Evolutionary conservation across 495 filamentous ascomycete species (phyloP).

Genomic region (Diplogelasinospora grovesii): DNA sequence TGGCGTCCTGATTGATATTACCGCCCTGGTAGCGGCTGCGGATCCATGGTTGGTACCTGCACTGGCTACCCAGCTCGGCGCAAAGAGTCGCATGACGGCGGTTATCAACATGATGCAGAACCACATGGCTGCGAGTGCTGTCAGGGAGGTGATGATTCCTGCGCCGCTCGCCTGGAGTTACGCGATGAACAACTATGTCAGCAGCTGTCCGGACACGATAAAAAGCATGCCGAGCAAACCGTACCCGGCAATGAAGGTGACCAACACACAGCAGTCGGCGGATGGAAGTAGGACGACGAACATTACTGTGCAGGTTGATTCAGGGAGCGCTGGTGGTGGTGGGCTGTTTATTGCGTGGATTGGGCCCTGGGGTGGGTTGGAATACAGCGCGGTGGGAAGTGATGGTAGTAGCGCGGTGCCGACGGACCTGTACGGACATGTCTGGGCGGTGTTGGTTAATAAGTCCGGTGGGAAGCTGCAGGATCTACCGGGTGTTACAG

Average conservation of each 20-base stretch:
- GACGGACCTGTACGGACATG: conserved; percentile 26
- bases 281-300: conserved; percentile 6
- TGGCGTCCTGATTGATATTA: conserved; percentile 47
- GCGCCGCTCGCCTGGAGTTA: conserved; percentile 29
- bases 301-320: conserved; percentile 19
- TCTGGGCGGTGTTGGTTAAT: conserved; percentile 30
- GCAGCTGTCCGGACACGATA: conserved; percentile 13
- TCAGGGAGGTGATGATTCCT: conserved; percentile 29
- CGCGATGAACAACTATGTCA: conserved; percentile 23
- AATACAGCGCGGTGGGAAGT: conserved; percentile 21
- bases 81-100: conserved; percentile 31
- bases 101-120: conserved; percentile 39
- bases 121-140: conserved; percentile 27
- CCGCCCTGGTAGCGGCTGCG: conserved; percentile 45
- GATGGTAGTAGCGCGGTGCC: conserved; percentile 22
- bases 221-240: conserved; percentile 10
- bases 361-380: conserved; percentile 30
- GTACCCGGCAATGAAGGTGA: conserved; percentile 18
- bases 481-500: conserved; percentile 18
- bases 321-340: conserved; percentile 1
- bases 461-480: conserved; percentile 12
- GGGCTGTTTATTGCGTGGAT: conserved; percentile 28
- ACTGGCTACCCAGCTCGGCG: conserved; percentile 27
- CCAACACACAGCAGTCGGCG: conserved; percentile 2
- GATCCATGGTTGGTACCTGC: conserved; percentile 34